Percentiles rank a stretch among this genome's conserved stretches.
Evolutionary conservation across 2,329 filamentous ascomycete species (phyloP).

Genomic region (Aciculosporium take): DNA sequence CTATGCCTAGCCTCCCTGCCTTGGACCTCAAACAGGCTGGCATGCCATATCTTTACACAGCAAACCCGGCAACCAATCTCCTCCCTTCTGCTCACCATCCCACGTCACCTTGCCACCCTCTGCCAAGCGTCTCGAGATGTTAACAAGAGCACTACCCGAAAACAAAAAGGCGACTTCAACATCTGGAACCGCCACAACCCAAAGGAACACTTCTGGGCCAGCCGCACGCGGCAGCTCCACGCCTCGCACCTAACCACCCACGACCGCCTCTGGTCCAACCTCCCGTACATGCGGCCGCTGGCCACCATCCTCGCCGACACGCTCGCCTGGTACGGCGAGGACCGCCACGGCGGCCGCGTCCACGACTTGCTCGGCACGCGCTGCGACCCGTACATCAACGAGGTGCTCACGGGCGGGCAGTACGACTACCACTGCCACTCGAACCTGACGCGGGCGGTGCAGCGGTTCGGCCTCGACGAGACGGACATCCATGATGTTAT

Average conservation of each 20-base stretch:
- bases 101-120: neutral
- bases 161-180: slow-evolving; percentile 53
- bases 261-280: slow-evolving; percentile 62
- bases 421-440: slow-evolving; percentile 80
- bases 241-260: slow-evolving; percentile 56
- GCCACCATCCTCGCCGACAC: slow-evolving; percentile 57
- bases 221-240: slow-evolving; percentile 65
- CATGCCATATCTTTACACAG: too few relatives aligned
- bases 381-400: slow-evolving; percentile 74
- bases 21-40: too few relatives aligned
- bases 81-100: too few relatives aligned
- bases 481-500: slow-evolving; percentile 71
- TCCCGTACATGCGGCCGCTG: slow-evolving; percentile 65
- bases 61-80: too few relatives aligned
- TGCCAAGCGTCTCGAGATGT: neutral
- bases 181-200: slow-evolving; percentile 67
- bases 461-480: slow-evolving; percentile 55
- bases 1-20: too few relatives aligned
- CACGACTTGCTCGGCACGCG: slow-evolving; percentile 73
- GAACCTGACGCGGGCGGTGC: slow-evolving; percentile 60
- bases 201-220: slow-evolving; percentile 70
- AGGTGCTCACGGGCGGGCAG: slow-evolving; percentile 51
- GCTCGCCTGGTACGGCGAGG: slow-evolving; percentile 44
- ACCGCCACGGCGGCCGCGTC: slow-evolving; percentile 50
- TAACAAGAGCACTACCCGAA: neutral